Evolutionary conservation across 1,139 yeast genomes (phyloP).

Genomic region (Tardiomyces blankii): DNA sequence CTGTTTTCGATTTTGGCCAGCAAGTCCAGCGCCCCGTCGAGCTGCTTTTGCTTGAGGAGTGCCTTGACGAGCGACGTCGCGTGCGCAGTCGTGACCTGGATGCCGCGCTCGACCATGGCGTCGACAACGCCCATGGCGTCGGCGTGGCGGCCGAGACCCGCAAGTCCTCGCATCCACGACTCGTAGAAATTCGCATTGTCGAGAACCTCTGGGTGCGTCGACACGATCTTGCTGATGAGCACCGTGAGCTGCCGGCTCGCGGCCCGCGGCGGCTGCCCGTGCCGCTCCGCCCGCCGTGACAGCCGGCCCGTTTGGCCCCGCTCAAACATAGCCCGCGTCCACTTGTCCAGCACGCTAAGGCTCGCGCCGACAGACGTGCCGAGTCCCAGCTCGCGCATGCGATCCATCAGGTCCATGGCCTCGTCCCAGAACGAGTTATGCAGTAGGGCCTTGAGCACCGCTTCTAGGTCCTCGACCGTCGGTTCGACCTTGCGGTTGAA

Average conservation of each 20-base stretch:
- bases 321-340: background rate
- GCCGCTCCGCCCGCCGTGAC: background rate
- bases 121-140: constrained; percentile 16
- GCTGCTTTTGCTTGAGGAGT: constrained; percentile 11
- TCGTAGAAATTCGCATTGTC: constrained; percentile 15
- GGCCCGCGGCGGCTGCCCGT: background rate
- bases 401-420: constrained; percentile 1
- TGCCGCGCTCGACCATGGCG: constrained; percentile 15
- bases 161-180: constrained; percentile 19
- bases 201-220: constrained; percentile 15
- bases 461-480: constrained; percentile 8
- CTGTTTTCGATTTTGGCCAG: constrained; percentile 11
- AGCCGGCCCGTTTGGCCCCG: background rate
- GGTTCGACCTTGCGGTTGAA: constrained; percentile 10
- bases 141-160: constrained; percentile 13
- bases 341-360: background rate
- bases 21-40: constrained; percentile 11
- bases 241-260: constrained; percentile 7
- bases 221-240: constrained; percentile 11
- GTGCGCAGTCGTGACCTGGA: constrained; percentile 10
- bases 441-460: constrained; percentile 8
- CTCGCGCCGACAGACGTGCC: background rate
- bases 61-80: constrained; percentile 14
- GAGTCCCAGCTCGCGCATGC: background rate
- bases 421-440: constrained; percentile 10